Evolutionary conservation across 1,139 yeast species (phyloP).

Genomic region (Magnusiomyces fungicola): DNA sequence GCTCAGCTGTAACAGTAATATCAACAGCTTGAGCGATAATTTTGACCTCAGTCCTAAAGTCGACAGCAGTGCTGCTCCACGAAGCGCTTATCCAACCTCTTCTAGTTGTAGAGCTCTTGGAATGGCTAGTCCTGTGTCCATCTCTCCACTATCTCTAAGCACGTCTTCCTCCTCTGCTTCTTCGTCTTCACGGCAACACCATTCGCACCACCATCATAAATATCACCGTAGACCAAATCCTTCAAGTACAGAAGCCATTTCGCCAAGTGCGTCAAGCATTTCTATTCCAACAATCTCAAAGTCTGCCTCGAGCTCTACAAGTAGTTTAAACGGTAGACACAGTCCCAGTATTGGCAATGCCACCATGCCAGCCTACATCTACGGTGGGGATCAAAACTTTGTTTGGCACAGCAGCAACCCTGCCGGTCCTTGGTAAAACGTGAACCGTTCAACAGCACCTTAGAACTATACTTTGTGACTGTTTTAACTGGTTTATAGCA

Average conservation of each 20-base stretch:
- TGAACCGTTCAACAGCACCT: slow-evolving; percentile 7
- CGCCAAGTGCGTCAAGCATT: too few relatives aligned
- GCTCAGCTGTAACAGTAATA: not conserved
- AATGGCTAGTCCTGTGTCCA: too few relatives aligned
- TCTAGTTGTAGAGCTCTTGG: too few relatives aligned
- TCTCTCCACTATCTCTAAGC: not conserved
- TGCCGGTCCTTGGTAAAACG: too few relatives aligned
- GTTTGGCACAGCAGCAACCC: not conserved
- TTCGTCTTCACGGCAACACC: too few relatives aligned
- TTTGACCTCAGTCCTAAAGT: not conserved
- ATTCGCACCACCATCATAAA: too few relatives aligned
- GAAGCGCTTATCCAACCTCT: not conserved
- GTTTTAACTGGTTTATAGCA: too few relatives aligned
- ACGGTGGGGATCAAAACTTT: slow-evolving; percentile 42
- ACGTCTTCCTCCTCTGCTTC: not conserved
- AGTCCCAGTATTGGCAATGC: slow-evolving; percentile 70
- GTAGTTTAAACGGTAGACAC: not conserved
- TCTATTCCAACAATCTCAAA: too few relatives aligned
- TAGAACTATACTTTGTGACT: too few relatives aligned
- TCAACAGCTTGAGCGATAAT: not conserved
- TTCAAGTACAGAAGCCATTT: too few relatives aligned
- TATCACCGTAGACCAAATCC: too few relatives aligned
- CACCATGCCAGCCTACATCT: slow-evolving; percentile 83
- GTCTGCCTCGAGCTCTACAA: too few relatives aligned
- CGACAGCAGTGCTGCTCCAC: not conserved